phyloP scores from a whole-genome alignment of 495 filamentous ascomycete species.

The Penicillium crystallinum region DNA sequence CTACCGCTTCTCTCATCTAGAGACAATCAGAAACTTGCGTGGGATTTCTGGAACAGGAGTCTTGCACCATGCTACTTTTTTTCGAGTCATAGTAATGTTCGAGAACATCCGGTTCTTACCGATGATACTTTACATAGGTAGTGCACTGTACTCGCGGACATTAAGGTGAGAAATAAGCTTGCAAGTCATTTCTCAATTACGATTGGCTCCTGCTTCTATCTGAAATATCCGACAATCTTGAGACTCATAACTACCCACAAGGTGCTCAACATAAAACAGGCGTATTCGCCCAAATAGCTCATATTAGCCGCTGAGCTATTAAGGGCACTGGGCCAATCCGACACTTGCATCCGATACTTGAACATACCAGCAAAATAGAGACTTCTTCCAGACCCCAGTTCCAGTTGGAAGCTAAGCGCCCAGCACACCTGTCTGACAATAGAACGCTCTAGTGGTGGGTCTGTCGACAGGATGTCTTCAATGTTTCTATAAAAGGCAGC shows the following conservation, averaged over 20 bases:
- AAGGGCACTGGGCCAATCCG: conserved; percentile 3
- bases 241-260: not conserved
- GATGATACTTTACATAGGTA: too few relatives aligned
- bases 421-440: conserved; percentile 4
- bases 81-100: too few relatives aligned
- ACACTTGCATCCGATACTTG: not conserved
- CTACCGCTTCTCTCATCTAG: too few relatives aligned
- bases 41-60: too few relatives aligned
- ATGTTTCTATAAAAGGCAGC: not conserved
- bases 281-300: too few relatives aligned
- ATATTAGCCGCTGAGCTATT: conserved; percentile 1
- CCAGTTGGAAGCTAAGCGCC: not conserved
- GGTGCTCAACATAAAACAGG: not conserved
- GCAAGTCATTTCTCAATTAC: too few relatives aligned
- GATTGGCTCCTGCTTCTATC: too few relatives aligned
- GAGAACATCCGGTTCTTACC: too few relatives aligned
- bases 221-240: not conserved
- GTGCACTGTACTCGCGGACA: too few relatives aligned
- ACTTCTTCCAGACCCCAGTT: not conserved
- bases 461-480: not conserved
- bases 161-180: too few relatives aligned
- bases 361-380: not conserved
- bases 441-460: conserved; percentile 8
- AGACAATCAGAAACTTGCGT: too few relatives aligned
- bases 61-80: too few relatives aligned